Conservation (phyloP, 139 green algal genomes). For the Coelastrella sp. region DNA sequence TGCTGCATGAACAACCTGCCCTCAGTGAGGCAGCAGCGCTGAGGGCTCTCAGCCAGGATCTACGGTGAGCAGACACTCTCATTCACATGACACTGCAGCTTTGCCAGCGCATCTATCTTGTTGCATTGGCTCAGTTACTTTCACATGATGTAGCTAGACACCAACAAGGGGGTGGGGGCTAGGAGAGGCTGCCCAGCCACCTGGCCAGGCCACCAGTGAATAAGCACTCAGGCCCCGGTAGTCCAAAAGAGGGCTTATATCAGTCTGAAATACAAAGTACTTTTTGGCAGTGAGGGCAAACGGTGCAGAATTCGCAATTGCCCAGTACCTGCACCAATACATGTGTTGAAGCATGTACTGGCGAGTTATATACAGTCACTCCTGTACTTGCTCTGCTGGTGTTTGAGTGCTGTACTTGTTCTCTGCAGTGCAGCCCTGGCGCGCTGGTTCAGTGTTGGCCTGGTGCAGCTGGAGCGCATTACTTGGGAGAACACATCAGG, state of each 20-base stretch:
- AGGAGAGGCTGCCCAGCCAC: too few species aligned
- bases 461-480: slow-evolving; percentile 80
- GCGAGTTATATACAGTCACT: not conserved
- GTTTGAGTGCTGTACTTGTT: not conserved
- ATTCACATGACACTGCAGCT: not conserved
- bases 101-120: too few species aligned
- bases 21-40: slow-evolving; percentile 6
- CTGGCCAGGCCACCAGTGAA: too few species aligned
- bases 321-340: too few species aligned
- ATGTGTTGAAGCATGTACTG: not conserved
- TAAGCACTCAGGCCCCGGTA: too few species aligned
- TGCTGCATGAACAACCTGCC: slow-evolving; percentile 16
- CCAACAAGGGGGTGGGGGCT: too few species aligned
- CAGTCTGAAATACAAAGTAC: too few species aligned
- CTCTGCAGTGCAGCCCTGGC: slow-evolving; percentile 64
- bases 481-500: slow-evolving; percentile 74
- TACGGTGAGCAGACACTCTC: not conserved
- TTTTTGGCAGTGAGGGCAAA: too few species aligned
- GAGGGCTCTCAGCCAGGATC: not conserved
- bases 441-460: slow-evolving; percentile 80
- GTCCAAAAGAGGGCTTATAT: too few species aligned
- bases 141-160: not conserved
- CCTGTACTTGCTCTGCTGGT: not conserved
- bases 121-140: too few species aligned
- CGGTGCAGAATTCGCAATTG: too few species aligned